phyloP scores from a whole-genome alignment of 2,329 filamentous ascomycete genomes.

The Rutstroemia sp. region DNA sequence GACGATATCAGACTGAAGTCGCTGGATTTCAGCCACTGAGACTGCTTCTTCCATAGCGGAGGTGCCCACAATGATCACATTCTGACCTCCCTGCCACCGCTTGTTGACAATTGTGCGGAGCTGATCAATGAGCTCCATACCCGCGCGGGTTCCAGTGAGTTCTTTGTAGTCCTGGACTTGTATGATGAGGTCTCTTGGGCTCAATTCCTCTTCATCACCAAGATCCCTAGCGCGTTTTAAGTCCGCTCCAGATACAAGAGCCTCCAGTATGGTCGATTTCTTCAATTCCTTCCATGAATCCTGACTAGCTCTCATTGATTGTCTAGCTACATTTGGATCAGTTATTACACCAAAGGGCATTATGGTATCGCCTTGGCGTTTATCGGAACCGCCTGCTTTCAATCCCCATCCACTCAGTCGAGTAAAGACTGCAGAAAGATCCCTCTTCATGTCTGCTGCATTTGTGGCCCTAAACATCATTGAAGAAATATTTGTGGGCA shows the following conservation, averaged over 20 bases:
- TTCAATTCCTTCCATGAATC: slow-evolving; percentile 57
- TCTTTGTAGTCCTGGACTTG: slow-evolving; percentile 78
- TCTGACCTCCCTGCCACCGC: slow-evolving; percentile 62
- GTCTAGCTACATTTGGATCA: slow-evolving; percentile 4
- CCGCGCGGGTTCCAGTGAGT: slow-evolving; percentile 61
- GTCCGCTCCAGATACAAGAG: slow-evolving; percentile 44
- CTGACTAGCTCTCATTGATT: slow-evolving; percentile 8
- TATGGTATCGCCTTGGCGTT: slow-evolving; percentile 1
- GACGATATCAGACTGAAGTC: slow-evolving; percentile 37
- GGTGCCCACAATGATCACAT: slow-evolving; percentile 74
- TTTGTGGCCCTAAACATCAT: slow-evolving; percentile 2
- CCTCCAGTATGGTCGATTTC: slow-evolving; percentile 48
- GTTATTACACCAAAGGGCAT: slow-evolving; percentile 2
- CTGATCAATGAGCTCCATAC: slow-evolving; percentile 59
- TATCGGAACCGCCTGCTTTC: not conserved
- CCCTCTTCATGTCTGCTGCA: not conserved
- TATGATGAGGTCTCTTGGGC: slow-evolving; percentile 43
- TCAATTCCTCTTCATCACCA: slow-evolving; percentile 15
- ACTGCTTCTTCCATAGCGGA: slow-evolving; percentile 48
- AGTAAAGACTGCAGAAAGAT: slow-evolving; percentile 2
- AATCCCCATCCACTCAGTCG: not conserved
- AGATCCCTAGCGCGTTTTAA: slow-evolving; percentile 27
- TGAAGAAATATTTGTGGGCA: not conserved
- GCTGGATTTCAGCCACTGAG: slow-evolving; percentile 33
- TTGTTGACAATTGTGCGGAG: slow-evolving; percentile 66